These are phyloP conservation scores for Cercophora newfieldiana DNA, from an alignment of 495 filamentous ascomycete species.

Conservation along the genomic window DNA sequence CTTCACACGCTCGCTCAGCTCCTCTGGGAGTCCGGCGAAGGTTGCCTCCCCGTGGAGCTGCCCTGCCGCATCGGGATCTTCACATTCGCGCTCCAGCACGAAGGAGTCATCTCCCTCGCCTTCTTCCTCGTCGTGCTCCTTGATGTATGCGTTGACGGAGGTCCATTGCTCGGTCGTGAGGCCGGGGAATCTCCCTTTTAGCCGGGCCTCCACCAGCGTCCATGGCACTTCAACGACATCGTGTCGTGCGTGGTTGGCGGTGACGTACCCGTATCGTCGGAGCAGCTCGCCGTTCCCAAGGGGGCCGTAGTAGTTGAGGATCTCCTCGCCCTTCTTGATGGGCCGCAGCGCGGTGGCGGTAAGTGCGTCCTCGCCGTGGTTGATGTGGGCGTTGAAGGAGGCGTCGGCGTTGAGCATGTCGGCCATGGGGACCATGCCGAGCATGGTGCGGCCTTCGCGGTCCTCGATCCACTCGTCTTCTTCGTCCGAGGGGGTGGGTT, in stretches of 20 bases:
- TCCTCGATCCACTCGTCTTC: constrained; percentile 64
- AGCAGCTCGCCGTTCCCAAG: constrained; percentile 80
- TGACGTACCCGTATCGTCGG: constrained; percentile 86
- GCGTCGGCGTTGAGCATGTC: constrained; percentile 93
- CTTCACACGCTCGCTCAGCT: constrained; percentile 41
- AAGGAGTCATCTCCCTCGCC: constrained; percentile 48
- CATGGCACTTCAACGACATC: constrained; percentile 81
- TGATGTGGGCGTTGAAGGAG: constrained; percentile 75
- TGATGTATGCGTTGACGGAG: constrained; percentile 18
- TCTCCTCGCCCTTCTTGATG: constrained; percentile 71
- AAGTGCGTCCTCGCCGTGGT: constrained; percentile 64
- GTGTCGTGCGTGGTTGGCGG: constrained; percentile 68
- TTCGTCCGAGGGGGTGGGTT: constrained; percentile 47
- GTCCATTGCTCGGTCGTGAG: constrained; percentile 44
- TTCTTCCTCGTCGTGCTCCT: constrained; percentile 21
- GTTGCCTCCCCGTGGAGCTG: constrained; percentile 29
- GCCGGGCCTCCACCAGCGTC: constrained; percentile 47
- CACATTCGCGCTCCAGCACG: constrained; percentile 44
- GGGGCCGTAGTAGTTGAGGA: constrained; percentile 90
- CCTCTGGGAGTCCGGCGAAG: constrained; percentile 39
- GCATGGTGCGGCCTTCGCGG: constrained; percentile 60
- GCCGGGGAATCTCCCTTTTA: constrained; percentile 41
- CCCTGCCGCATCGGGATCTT: constrained; percentile 41
- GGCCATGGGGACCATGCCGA: constrained; percentile 91
- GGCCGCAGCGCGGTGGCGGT: constrained; percentile 66